Evolutionary conservation across 2,329 filamentous ascomycete genomes (phyloP).

Genomic region (Diatrype stigma): DNA sequence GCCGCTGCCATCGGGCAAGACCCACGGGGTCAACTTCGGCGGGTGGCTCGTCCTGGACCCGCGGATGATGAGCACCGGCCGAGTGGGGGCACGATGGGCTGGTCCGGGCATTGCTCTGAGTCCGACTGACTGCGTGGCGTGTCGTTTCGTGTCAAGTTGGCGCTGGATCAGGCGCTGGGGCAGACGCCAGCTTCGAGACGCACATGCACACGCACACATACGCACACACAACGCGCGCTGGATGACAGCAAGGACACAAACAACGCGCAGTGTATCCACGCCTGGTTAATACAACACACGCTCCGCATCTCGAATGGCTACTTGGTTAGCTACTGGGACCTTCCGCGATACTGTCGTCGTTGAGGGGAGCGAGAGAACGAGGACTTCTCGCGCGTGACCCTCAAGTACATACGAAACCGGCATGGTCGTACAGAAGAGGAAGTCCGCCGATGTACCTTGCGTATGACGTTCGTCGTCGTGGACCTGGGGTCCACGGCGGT

Average conservation of each 20-base stretch:
- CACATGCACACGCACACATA: too few relatives aligned
- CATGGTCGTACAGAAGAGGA: slow-evolving; percentile 11
- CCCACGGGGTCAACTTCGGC: slow-evolving; percentile 53
- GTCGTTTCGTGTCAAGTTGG: too few relatives aligned
- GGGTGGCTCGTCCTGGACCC: slow-evolving; percentile 49
- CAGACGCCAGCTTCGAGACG: slow-evolving; percentile 44
- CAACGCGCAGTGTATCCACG: slow-evolving; percentile 47
- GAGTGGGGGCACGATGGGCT: slow-evolving; percentile 47
- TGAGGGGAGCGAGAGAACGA: too few relatives aligned
- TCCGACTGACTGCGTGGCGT: too few relatives aligned
- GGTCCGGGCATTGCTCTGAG: slow-evolving; percentile 37
- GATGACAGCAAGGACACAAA: slow-evolving; percentile 42
- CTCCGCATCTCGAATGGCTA: slow-evolving; percentile 52
- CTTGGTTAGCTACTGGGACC: too few relatives aligned
- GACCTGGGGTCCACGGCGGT: slow-evolving; percentile 39
- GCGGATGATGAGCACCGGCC: slow-evolving; percentile 42
- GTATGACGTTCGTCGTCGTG: slow-evolving; percentile 42
- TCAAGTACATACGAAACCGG: slow-evolving; percentile 41
- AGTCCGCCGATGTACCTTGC: too few relatives aligned
- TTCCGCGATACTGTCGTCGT: slow-evolving; percentile 44
- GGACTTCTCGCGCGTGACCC: slow-evolving; percentile 45
- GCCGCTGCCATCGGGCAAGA: slow-evolving; percentile 29
- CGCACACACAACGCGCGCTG: slow-evolving; percentile 47
- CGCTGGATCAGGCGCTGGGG: slow-evolving; percentile 41
- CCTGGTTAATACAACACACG: slow-evolving; percentile 50